Conservation (phyloP, 108 stramenopile species). For the Pseudonitzschia delicatissima region DNA sequence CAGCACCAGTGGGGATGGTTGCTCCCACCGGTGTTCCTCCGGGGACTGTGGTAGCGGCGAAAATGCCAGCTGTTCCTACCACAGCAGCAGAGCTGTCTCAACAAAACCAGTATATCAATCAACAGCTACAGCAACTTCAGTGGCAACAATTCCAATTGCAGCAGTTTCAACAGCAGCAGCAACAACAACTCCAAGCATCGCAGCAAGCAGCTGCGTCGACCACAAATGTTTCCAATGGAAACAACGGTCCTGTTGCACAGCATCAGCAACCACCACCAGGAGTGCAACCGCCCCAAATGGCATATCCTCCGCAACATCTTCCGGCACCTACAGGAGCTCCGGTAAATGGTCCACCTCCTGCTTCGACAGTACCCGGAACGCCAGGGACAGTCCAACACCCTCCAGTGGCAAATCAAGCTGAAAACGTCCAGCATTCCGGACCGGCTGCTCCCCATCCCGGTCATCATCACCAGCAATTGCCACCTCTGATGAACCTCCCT, state of each 20-base stretch:
- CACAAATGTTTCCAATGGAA: neutral
- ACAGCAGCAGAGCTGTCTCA: constrained; percentile 28
- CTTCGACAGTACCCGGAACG: neutral
- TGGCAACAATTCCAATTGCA: constrained; percentile 50
- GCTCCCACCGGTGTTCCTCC: neutral
- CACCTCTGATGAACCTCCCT: neutral
- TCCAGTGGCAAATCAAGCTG: neutral
- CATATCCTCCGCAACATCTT: neutral
- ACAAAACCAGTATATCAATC: constrained; percentile 39
- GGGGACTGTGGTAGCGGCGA: neutral
- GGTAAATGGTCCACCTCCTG: neutral
- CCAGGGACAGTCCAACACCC: neutral
- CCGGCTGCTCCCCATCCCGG: neutral
- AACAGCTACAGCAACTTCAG: constrained; percentile 45
- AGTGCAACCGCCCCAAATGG: neutral
- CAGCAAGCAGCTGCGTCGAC: neutral
- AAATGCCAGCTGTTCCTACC: constrained; percentile 26
- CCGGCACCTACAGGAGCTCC: neutral
- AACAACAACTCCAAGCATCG: neutral
- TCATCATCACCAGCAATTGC: neutral
- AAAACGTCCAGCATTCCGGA: neutral
- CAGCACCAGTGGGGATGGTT: neutral
- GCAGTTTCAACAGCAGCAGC: constrained; percentile 39
- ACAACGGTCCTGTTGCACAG: neutral
- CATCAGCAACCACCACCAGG: constrained; percentile 5